Evolutionary conservation across 805 yeast genomes (phyloP).

Genomic region (Saccharomycopsis vini): DNA sequence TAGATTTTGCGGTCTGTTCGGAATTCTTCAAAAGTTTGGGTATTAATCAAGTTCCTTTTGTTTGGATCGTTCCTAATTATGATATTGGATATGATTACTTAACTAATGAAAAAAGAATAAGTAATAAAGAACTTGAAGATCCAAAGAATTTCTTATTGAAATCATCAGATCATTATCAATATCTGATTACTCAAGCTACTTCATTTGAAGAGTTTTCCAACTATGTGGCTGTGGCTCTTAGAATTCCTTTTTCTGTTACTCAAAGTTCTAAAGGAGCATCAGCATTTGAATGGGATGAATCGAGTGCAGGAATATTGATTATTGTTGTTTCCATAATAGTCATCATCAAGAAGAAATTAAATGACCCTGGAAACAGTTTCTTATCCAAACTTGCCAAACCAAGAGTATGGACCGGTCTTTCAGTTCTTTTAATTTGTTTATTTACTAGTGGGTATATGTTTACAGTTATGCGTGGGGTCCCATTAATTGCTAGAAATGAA

Average conservation of each 20-base stretch:
- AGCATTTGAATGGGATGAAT: slow-evolving; percentile 9
- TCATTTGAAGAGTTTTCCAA: slow-evolving; percentile 41
- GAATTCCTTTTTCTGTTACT: slow-evolving; percentile 21
- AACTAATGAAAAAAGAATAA: not conserved
- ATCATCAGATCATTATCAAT: slow-evolving; percentile 27
- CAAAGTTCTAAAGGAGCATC: not conserved
- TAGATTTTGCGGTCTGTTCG: slow-evolving; percentile 42
- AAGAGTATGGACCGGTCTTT: slow-evolving; percentile 26
- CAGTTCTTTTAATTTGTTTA: slow-evolving; percentile 34
- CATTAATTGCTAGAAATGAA: slow-evolving; percentile 48
- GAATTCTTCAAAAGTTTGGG: slow-evolving; percentile 33
- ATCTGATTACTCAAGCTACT: slow-evolving; percentile 26
- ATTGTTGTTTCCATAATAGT: slow-evolving; percentile 9
- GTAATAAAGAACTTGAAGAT: not conserved
- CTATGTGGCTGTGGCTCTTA: slow-evolving; percentile 39
- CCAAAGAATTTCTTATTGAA: slow-evolving; percentile 4
- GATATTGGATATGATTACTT: not conserved
- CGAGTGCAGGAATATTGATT: slow-evolving; percentile 5
- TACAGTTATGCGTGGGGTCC: slow-evolving; percentile 49
- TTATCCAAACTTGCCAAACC: slow-evolving; percentile 10
- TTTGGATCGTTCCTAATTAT: slow-evolving; percentile 54
- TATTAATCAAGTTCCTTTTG: slow-evolving; percentile 49
- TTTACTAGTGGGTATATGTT: slow-evolving; percentile 59
- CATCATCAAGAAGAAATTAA: slow-evolving; percentile 10
- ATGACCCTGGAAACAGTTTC: slow-evolving; percentile 3